Percentiles rank a stretch among this genome's conserved stretches.
phyloP scores from a whole-genome alignment of 1,284 basidiomycete genomes.

The Malassezia pachydermatis region DNA sequence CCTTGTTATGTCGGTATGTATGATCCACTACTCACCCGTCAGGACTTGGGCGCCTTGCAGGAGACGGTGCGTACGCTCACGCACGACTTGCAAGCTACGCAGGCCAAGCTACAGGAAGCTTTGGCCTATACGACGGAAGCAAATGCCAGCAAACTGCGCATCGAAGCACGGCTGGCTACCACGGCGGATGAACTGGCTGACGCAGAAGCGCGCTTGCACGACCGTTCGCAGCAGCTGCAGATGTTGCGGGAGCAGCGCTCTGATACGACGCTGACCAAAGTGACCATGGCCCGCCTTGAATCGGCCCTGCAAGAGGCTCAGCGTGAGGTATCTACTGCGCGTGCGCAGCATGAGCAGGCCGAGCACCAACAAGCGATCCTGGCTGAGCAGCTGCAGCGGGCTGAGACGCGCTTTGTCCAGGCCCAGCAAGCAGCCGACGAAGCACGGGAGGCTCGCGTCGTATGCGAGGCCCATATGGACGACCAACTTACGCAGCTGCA shows the following conservation, averaged over 20 bases:
- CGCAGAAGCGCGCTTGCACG: not conserved
- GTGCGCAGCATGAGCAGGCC: conserved; percentile 3
- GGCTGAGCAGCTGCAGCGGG: conserved; percentile 8
- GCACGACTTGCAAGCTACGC: conserved; percentile 7
- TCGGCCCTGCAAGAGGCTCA: not conserved
- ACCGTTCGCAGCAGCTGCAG: not conserved
- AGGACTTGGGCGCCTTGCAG: conserved; percentile 12
- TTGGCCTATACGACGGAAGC: not conserved
- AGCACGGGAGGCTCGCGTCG: conserved; percentile 3
- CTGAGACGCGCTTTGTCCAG: not conserved
- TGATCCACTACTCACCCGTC: too few relatives aligned
- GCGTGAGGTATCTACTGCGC: not conserved
- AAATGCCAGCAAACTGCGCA: conserved; percentile 3
- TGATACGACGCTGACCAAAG: not conserved
- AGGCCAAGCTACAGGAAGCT: conserved; percentile 8
- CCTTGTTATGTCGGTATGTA: not conserved
- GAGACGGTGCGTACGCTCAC: conserved; percentile 6
- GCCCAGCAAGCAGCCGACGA: not conserved
- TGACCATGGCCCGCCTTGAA: not conserved
- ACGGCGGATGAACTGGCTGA: conserved; percentile 1
- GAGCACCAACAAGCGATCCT: conserved; percentile 7
- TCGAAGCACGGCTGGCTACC: conserved; percentile 10
- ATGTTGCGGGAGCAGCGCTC: not conserved
- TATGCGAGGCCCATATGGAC: conserved; percentile 13
- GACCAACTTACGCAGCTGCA: conserved; percentile 13